Conservation (phyloP, 2,329 filamentous ascomycete species). For the Pseudogymnoascus sp. region DNA sequence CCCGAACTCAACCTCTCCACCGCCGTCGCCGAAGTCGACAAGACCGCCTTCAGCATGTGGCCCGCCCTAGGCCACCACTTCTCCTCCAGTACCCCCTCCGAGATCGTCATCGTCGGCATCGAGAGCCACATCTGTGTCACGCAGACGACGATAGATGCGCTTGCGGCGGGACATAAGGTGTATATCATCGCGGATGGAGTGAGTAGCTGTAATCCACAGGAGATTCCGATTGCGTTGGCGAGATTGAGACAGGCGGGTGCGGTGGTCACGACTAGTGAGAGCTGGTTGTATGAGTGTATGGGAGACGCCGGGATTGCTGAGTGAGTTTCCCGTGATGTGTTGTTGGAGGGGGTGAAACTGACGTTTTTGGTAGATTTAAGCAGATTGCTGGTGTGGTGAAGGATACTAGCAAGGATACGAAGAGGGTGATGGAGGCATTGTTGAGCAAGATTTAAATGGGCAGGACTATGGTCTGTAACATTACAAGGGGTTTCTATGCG, state of each 20-base stretch:
- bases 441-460: conserved; percentile 56
- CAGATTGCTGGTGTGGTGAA: conserved; percentile 70
- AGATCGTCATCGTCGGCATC: conserved; percentile 79
- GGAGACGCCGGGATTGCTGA: conserved; percentile 68
- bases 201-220: conserved; percentile 75
- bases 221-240: conserved; percentile 71
- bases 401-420: conserved; percentile 65
- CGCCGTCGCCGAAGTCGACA: conserved; percentile 62
- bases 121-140: conserved; percentile 92
- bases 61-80: conserved; percentile 52
- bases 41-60: conserved; percentile 86
- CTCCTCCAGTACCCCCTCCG: conserved; percentile 34
- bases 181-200: conserved; percentile 87
- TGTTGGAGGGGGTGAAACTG: conserved; percentile 11
- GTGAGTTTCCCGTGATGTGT: conserved; percentile 25
- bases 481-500: background rate
- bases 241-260: conserved; percentile 70
- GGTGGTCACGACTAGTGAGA: conserved; percentile 78
- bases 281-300: conserved; percentile 81
- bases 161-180: conserved; percentile 67
- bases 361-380: conserved; percentile 48
- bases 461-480: background rate
- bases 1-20: conserved; percentile 55
- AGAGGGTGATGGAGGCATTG: conserved; percentile 57
- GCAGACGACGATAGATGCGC: conserved; percentile 79